These are phyloP conservation scores for Suillus placidus DNA, from an alignment of 768 basidiomycete species.

Conservation along the genomic window DNA sequence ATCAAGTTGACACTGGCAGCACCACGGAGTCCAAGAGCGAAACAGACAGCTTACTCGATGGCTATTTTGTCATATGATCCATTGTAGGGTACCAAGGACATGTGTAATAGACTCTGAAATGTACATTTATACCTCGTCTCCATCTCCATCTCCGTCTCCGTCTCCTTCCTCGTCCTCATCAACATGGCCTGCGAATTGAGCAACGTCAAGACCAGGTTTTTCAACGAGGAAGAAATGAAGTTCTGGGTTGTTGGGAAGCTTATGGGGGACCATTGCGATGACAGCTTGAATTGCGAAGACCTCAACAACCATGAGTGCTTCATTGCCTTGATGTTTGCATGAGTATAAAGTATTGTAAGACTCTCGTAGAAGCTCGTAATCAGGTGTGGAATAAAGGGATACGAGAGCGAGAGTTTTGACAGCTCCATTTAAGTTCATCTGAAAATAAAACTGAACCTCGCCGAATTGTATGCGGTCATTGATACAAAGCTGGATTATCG, in stretches of 20 bases:
- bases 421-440: not conserved
- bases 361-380: constrained; percentile 11
- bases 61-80: no score
- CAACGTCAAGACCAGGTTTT: constrained; percentile 5
- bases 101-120: not conserved
- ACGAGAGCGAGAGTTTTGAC: constrained; percentile 23
- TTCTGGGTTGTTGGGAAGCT: not conserved
- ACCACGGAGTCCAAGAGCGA: no score
- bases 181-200: not conserved
- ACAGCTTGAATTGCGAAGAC: not conserved
- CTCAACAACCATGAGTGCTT: not conserved
- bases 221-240: not conserved
- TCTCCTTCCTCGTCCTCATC: not conserved
- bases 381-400: constrained; percentile 24
- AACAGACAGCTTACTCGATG: no score
- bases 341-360: constrained; percentile 10
- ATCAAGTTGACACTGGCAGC: no score
- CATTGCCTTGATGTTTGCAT: constrained; percentile 6
- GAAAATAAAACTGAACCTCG: constrained; percentile 25
- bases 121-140: not conserved
- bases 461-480: constrained; percentile 11
- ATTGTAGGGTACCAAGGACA: not conserved
- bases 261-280: not conserved
- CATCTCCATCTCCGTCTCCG: not conserved
- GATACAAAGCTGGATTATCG: not conserved